Evolutionary conservation across 306 rosid species (phyloP).

Genomic region (Adenanthera pavonina): DNA sequence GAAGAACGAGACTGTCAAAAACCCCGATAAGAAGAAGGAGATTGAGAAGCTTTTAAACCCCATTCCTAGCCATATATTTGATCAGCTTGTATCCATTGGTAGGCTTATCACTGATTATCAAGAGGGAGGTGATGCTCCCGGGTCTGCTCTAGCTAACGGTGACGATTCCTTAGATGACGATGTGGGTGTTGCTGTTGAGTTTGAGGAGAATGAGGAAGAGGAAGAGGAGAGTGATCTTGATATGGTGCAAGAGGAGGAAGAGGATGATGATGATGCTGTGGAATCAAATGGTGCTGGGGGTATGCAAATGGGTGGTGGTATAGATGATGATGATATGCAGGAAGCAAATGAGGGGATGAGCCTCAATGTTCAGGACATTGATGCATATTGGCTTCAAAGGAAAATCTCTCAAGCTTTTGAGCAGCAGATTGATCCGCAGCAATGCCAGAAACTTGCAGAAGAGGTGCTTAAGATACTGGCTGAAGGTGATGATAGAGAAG

Average conservation of each 20-base stretch:
- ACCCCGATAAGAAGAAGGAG: slow-evolving; percentile 84
- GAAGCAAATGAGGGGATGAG: slow-evolving; percentile 85
- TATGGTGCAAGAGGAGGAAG: slow-evolving; percentile 88
- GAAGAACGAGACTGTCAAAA: slow-evolving; percentile 65
- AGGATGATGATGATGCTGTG: slow-evolving; percentile 77
- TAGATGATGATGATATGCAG: slow-evolving; percentile 86
- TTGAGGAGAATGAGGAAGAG: slow-evolving; percentile 92
- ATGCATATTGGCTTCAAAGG: slow-evolving; percentile 98
- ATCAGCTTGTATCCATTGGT: slow-evolving; percentile 77
- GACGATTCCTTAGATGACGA: slow-evolving; percentile 86
- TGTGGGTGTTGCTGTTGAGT: slow-evolving; percentile 93
- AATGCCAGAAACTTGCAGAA: slow-evolving; percentile 89
- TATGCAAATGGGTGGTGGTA: slow-evolving; percentile 96
- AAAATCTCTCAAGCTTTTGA: slow-evolving; percentile 90
- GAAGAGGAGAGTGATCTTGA: slow-evolving; percentile 98
- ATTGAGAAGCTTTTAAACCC: slow-evolving; percentile 83
- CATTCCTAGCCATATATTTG: slow-evolving; percentile 56
- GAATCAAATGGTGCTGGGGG: slow-evolving; percentile 65
- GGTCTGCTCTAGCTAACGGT: slow-evolving; percentile 52
- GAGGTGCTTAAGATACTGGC: slow-evolving; percentile 83
- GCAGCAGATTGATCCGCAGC: slow-evolving; percentile 87
- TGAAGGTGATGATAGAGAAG: slow-evolving; percentile 80
- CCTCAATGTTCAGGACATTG: slow-evolving; percentile 92
- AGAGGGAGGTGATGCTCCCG: slow-evolving; percentile 66
- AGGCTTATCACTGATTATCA: slow-evolving; percentile 84